phyloP scores from a whole-genome alignment of 352 stramenopile species.

The Globisporangium sylvaticum region DNA sequence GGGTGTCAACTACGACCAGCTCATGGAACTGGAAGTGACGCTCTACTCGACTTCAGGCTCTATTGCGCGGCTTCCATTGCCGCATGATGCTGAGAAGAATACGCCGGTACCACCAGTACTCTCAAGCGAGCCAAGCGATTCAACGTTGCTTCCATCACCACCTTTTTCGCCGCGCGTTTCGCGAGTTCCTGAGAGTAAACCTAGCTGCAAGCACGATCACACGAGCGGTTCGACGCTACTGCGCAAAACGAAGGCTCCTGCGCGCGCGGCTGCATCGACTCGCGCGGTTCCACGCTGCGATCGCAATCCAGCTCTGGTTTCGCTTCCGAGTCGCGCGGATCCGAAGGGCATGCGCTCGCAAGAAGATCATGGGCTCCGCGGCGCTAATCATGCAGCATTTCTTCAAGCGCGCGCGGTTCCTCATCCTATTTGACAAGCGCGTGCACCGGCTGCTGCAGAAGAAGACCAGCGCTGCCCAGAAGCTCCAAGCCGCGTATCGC shows the following conservation, averaged over 20 bases:
- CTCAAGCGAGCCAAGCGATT: slow-evolving; percentile 23
- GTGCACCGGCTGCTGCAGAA: slow-evolving; percentile 26
- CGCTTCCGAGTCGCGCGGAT: slow-evolving; percentile 28
- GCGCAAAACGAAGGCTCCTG: slow-evolving; percentile 28
- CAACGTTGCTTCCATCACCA: slow-evolving; percentile 40
- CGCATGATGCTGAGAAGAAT: slow-evolving; percentile 36
- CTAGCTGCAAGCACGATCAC: slow-evolving; percentile 39
- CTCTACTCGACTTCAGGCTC: slow-evolving; percentile 35
- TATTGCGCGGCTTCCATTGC: slow-evolving; percentile 51
- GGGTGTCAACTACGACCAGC: slow-evolving; percentile 35
- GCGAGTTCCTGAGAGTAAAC: slow-evolving; percentile 22
- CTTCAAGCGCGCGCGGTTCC: slow-evolving; percentile 39
- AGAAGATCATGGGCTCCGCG: slow-evolving; percentile 16
- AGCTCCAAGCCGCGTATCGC: slow-evolving; percentile 59
- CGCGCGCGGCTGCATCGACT: slow-evolving; percentile 37
- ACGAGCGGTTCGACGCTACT: slow-evolving; percentile 31
- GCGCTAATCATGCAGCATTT: slow-evolving; percentile 38
- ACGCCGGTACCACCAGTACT: slow-evolving; percentile 35
- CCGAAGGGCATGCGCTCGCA: slow-evolving; percentile 9
- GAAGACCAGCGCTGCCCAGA: slow-evolving; percentile 31
- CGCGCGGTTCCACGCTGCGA: slow-evolving; percentile 49
- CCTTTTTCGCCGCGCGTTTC: slow-evolving; percentile 32
- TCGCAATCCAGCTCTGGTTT: slow-evolving; percentile 53
- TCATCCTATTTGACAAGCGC: slow-evolving; percentile 30
- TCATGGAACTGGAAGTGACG: slow-evolving; percentile 55